Evolutionary conservation across 2,329 filamentous ascomycete species (phyloP), one percentile per base, ranked within the genome.

Genomic region (Mycosphaerella sp.): DNA sequence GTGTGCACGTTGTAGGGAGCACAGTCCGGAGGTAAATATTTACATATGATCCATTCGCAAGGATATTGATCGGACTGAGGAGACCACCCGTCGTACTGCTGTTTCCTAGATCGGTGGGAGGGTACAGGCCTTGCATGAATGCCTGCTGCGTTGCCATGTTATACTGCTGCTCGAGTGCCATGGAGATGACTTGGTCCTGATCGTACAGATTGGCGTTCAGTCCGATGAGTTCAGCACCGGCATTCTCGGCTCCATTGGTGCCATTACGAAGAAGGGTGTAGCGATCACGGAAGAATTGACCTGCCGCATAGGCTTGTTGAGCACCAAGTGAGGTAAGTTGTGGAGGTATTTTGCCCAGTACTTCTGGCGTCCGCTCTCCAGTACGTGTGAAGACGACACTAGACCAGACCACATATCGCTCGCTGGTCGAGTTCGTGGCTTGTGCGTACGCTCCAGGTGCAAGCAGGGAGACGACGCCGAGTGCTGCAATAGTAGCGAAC

Each of bases 51-150:
- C 75, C 74, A 66, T 83, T 78, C n/a, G 76, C 73, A 21, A 78
- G 65, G 8, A 74, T 60, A 14, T 69, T 72, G n/a, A 71, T 67
- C 5, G 67, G 62, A 54, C 73, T 67, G 21, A 70, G 60, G 38
- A 67, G 59, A 49, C 65, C 65, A 34, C 57, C 54, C 7, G 51
- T 48, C 51, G 67, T 68, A 4, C 51, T 40, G 46, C 66, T 67
- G 11, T 32, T 47, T 11, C 34, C 46, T 3, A 71, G 66, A 3
- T 66, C 64, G 45, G 68, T 66, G 1, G 80, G 79, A 34, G 81
- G 81, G 64, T 83, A 84, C 8, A 84, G 68, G 6, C 79, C 80
- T 64, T 83, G 80, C 72, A 84, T 75, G 61, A 83, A 83, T 2
- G 81, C 80, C 59, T 80, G 77, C 10, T 80, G 80, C 2, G 80